These are phyloP conservation scores for Saccharomycopsis microspora DNA, from an alignment of 805 yeast genomes.

Conservation along the genomic window DNA sequence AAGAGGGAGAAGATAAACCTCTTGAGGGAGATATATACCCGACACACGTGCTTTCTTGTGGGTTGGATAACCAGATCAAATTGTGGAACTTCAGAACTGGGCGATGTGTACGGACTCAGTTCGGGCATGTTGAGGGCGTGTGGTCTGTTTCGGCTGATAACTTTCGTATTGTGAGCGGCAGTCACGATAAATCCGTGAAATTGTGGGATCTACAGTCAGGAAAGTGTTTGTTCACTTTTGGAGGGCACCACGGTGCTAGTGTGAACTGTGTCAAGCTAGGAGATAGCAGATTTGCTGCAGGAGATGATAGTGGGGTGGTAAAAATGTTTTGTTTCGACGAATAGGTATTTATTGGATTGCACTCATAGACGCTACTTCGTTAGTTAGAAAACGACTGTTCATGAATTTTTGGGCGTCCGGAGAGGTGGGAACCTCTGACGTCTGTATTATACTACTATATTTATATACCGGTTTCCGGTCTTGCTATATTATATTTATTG, in stretches of 20 bases:
- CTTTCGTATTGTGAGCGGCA: conserved; percentile 87
- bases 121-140: conserved; percentile 97
- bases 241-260: conserved; percentile 45
- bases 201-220: conserved; percentile 97
- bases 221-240: conserved; percentile 85
- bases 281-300: conserved; percentile 76
- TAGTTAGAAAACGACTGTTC: too few species aligned
- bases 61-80: conserved; percentile 86
- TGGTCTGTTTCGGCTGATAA: conserved; percentile 97
- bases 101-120: conserved; percentile 82
- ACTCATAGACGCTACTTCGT: too few species aligned
- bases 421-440: too few species aligned
- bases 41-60: conserved; percentile 75
- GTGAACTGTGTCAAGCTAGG: conserved; percentile 27
- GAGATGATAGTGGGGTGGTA: conserved; percentile 82
- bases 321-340: conserved; percentile 71
- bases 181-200: conserved; percentile 81
- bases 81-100: conserved; percentile 86
- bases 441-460: too few species aligned
- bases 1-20: conserved; percentile 13
- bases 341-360: background rate
- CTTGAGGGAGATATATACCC: conserved; percentile 29
- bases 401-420: too few species aligned
- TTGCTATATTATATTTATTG: too few species aligned
- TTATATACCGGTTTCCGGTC: too few species aligned